Evolutionary conservation across 345 rosid genomes (phyloP).

Genomic region (Bretschneidera sinensis): DNA sequence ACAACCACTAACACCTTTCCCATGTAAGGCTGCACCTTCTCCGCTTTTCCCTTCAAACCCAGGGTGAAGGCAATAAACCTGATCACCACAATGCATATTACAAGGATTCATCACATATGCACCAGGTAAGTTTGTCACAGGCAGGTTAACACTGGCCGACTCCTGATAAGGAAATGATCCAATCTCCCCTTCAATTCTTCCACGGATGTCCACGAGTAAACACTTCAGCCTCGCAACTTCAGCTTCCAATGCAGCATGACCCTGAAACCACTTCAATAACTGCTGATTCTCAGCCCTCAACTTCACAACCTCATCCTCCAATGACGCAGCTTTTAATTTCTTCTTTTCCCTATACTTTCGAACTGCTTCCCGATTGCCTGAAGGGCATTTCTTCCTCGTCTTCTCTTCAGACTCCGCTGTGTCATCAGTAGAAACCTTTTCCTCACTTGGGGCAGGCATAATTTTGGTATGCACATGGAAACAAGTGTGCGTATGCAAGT

Average conservation of each 20-base stretch:
- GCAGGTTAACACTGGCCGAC: slow-evolving; percentile 34
- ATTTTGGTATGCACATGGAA: slow-evolving; percentile 90
- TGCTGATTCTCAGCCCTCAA: slow-evolving; percentile 81
- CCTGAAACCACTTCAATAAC: slow-evolving; percentile 77
- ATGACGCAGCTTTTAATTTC: slow-evolving; percentile 88
- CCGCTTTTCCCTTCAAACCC: slow-evolving; percentile 43
- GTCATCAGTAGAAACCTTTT: slow-evolving; percentile 63
- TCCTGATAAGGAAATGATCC: slow-evolving; percentile 96
- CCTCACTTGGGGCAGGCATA: slow-evolving; percentile 54
- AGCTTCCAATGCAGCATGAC: slow-evolving; percentile 83
- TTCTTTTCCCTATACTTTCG: slow-evolving; percentile 96
- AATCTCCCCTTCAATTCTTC: slow-evolving; percentile 96
- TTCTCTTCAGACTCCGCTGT: slow-evolving; percentile 67
- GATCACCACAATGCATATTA: slow-evolving; percentile 67
- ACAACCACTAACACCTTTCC: slow-evolving; percentile 47
- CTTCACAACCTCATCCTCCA: slow-evolving; percentile 80
- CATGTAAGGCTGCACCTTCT: slow-evolving; percentile 42
- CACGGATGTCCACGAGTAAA: slow-evolving; percentile 91
- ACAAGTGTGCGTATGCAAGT: slow-evolving; percentile 85
- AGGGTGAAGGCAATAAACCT: slow-evolving; percentile 60
- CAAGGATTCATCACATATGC: slow-evolving; percentile 79
- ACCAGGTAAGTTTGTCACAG: slow-evolving; percentile 32
- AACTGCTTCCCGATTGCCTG: slow-evolving; percentile 87
- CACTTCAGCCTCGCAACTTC: slow-evolving; percentile 92
- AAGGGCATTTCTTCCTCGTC: slow-evolving; percentile 62